Evolutionary conservation across 2,329 filamentous ascomycete genomes (phyloP).

Genomic region (Claviceps spartinae): DNA sequence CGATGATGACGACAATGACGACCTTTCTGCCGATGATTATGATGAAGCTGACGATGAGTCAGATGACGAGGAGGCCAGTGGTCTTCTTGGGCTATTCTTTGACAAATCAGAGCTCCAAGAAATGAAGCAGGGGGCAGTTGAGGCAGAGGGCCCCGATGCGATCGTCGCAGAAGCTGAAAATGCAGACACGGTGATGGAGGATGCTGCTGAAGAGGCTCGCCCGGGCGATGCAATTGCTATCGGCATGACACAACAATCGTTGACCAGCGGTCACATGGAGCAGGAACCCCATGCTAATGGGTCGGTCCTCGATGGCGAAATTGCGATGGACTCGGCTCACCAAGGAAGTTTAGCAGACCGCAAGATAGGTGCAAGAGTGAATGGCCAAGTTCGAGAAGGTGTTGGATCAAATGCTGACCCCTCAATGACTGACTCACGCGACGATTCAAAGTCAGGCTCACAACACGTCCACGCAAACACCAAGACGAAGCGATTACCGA

Average conservation of each 20-base stretch:
- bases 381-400: background rate
- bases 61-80: slow-evolving; percentile 27
- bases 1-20: slow-evolving; percentile 24
- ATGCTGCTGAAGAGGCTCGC: background rate
- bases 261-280: background rate
- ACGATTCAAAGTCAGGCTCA: background rate
- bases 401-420: background rate
- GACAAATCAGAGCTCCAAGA: slow-evolving; percentile 43
- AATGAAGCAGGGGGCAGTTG: slow-evolving; percentile 29
- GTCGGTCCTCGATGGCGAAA: background rate
- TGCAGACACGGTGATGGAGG: slow-evolving; percentile 10
- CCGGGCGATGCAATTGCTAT: background rate
- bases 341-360: background rate
- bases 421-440: slow-evolving; percentile 1
- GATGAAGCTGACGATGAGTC: slow-evolving; percentile 32
- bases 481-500: slow-evolving; percentile 19
- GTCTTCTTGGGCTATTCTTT: slow-evolving; percentile 44
- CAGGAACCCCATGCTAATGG: background rate
- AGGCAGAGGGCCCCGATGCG: slow-evolving; percentile 5
- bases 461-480: background rate
- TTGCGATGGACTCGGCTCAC: background rate
- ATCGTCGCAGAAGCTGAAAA: slow-evolving; percentile 10
- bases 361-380: too few relatives aligned
- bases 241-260: background rate
- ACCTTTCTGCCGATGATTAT: slow-evolving; percentile 24